phyloP scores from a whole-genome alignment of 2,329 filamentous ascomycete genomes.

The Fusarium nelsonii region DNA sequence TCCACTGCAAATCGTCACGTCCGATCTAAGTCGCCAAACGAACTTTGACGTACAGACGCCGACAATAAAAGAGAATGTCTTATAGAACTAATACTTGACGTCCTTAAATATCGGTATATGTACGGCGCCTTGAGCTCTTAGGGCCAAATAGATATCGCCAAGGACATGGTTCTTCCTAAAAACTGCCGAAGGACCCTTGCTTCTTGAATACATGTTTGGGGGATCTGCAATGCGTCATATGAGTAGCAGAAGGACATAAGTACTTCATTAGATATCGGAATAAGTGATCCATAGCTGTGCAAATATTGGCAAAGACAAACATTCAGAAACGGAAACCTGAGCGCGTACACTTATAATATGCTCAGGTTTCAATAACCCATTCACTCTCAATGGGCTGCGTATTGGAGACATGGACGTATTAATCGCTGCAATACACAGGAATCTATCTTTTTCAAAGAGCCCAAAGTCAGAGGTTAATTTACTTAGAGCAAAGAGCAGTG shows the following conservation, averaged over 20 bases:
- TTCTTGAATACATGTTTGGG: background rate
- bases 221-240: background rate
- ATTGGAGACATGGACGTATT: too few species aligned
- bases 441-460: too few species aligned
- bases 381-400: too few species aligned
- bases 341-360: too few species aligned
- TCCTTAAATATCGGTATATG: background rate
- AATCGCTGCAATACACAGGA: too few species aligned
- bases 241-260: background rate
- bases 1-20: fast-evolving
- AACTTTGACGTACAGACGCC: background rate
- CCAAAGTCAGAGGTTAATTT: too few species aligned
- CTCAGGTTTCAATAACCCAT: too few species aligned
- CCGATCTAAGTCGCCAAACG: background rate
- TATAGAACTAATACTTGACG: background rate
- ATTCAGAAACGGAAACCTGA: too few species aligned
- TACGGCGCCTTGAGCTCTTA: background rate
- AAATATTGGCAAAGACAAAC: too few species aligned
- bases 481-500: too few species aligned
- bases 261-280: background rate
- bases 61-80: background rate
- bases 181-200: background rate
- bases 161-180: background rate
- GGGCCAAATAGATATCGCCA: background rate
- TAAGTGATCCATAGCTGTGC: too few species aligned